These are phyloP conservation scores for Irpex lacteus DNA, from an alignment of 1,284 basidiomycete genomes.

Conservation along the genomic window DNA sequence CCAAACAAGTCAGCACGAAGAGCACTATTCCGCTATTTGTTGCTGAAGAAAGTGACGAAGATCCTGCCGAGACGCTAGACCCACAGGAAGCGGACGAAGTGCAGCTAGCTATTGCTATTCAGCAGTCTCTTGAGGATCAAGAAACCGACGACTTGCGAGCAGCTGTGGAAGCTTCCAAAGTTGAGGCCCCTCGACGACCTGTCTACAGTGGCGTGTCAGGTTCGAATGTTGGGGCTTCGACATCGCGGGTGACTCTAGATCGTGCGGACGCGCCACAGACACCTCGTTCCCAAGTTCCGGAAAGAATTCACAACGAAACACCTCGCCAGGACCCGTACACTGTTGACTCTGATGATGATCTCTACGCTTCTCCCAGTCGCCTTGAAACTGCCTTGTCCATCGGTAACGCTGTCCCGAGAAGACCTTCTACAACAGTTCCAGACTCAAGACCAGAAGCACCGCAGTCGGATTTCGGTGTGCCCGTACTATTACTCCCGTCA, in stretches of 20 bases:
- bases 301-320: background rate
- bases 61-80: conserved; percentile 8
- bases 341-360: conserved; percentile 33
- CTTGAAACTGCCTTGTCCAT: conserved; percentile 64
- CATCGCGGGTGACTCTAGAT: conserved; percentile 9
- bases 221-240: conserved; percentile 21
- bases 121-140: conserved; percentile 48
- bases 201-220: conserved; percentile 4
- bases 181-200: conserved; percentile 6
- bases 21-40: conserved; percentile 52
- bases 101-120: conserved; percentile 54
- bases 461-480: conserved; percentile 17
- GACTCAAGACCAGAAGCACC: background rate
- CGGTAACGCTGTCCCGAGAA: conserved; percentile 48
- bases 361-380: conserved; percentile 49
- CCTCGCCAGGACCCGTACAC: background rate
- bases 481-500: conserved; percentile 20
- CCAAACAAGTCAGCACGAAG: conserved; percentile 29
- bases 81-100: conserved; percentile 41
- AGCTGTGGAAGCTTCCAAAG: conserved; percentile 31
- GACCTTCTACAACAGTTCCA: conserved; percentile 5
- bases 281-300: background rate
- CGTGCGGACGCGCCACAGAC: background rate
- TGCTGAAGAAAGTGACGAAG: conserved; percentile 44
- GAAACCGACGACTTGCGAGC: conserved; percentile 30